Percentiles rank a stretch among this genome's conserved stretches.
phyloP scores from a whole-genome alignment of 345 rosid species.

The Excoecaria cochinchinensis region DNA sequence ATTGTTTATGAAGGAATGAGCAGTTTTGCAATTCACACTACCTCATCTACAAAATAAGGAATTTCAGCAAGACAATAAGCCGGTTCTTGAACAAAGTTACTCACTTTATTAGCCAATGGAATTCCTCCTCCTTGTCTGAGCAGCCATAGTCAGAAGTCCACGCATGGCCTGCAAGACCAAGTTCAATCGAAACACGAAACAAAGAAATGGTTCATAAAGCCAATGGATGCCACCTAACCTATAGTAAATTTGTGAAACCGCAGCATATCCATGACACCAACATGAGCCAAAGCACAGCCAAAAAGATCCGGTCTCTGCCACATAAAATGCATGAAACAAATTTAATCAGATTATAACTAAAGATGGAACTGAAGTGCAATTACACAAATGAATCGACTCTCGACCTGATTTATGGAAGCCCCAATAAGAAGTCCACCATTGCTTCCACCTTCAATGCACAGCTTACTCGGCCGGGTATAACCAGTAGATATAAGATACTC shows the following conservation, averaged over 20 bases:
- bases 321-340: neutral
- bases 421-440: constrained; percentile 95
- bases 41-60: neutral
- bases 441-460: constrained; percentile 94
- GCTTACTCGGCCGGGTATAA: constrained; percentile 65
- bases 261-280: constrained; percentile 99
- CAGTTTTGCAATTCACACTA: neutral
- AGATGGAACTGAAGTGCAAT: constrained; percentile 1
- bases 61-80: neutral
- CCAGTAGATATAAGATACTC: constrained; percentile 75
- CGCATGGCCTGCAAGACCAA: constrained; percentile 64
- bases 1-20: neutral
- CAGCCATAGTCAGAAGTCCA: constrained; percentile 94
- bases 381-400: constrained; percentile 14
- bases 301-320: constrained; percentile 94
- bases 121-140: constrained; percentile 84
- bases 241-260: constrained; percentile 92
- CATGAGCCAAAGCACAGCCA: constrained; percentile 97
- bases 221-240: constrained; percentile 44
- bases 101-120: constrained; percentile 88
- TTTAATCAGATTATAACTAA: constrained; percentile 9
- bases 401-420: constrained; percentile 94
- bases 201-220: neutral
- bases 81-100: constrained; percentile 8
- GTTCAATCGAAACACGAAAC: constrained; percentile 11